phyloP scores from a whole-genome alignment of 2,329 filamentous ascomycete genomes.

The Dothideomycetidae sp. region DNA sequence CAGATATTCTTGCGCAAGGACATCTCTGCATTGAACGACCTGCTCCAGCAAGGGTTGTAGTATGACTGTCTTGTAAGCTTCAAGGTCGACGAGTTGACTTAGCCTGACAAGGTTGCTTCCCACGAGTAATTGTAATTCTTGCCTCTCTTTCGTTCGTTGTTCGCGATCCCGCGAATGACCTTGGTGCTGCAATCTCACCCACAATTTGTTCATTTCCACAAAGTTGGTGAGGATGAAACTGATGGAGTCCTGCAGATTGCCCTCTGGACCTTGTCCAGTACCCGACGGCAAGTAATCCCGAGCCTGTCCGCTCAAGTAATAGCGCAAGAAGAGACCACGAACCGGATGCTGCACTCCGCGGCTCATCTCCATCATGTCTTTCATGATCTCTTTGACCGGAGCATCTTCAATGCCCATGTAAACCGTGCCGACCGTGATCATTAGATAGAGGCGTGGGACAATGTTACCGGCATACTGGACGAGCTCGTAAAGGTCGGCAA shows the following conservation, averaged over 20 bases:
- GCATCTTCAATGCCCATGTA: slow-evolving; percentile 99
- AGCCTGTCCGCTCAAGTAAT: slow-evolving; percentile 91
- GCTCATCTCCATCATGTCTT: slow-evolving; percentile 99
- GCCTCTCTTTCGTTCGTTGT: slow-evolving; percentile 81
- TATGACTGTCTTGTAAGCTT: slow-evolving; percentile 84
- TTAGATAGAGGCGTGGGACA: slow-evolving; percentile 86
- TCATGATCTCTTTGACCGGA: slow-evolving; percentile 99
- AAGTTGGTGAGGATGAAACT: slow-evolving; percentile 98
- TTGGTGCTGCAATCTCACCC: slow-evolving; percentile 94
- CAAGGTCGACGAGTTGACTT: slow-evolving; percentile 88
- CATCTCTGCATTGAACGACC: slow-evolving; percentile 93
- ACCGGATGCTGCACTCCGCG: slow-evolving; percentile 94
- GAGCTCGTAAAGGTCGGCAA: slow-evolving; percentile 93
- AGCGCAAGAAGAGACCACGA: slow-evolving; percentile 84
- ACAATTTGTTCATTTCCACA: slow-evolving; percentile 99
- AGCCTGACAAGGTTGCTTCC: slow-evolving; percentile 91
- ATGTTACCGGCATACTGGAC: slow-evolving; percentile 98
- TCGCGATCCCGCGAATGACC: slow-evolving; percentile 92
- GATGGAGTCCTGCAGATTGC: slow-evolving; percentile 92
- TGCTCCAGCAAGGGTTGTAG: slow-evolving; percentile 82
- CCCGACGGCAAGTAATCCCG: slow-evolving; percentile 74
- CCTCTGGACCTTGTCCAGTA: slow-evolving; percentile 78
- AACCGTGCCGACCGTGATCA: slow-evolving; percentile 97
- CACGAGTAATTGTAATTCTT: slow-evolving; percentile 87
- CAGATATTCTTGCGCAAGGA: slow-evolving; percentile 91